These are phyloP conservation scores for Ceriops tagal DNA, from an alignment of 345 rosid genomes.

Conservation along the genomic window DNA sequence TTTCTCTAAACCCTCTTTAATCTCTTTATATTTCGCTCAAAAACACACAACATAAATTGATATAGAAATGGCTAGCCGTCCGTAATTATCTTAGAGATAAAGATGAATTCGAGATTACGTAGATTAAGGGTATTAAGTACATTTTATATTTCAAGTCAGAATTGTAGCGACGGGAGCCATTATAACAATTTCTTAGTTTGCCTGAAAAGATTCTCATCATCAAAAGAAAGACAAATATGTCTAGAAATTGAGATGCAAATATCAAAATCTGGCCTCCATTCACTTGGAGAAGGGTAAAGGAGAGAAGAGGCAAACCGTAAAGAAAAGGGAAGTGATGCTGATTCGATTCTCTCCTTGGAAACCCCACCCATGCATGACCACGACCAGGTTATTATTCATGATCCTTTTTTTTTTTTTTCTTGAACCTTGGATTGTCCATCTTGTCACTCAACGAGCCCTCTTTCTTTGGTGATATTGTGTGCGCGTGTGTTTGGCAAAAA, in stretches of 20 bases:
- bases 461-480: background rate
- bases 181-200: no score
- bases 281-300: conserved; percentile 57
- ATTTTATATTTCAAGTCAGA: no score
- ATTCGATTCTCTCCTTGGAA: conserved; percentile 50
- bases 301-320: conserved; percentile 41
- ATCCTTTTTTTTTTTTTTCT: background rate
- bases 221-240: background rate
- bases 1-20: conserved; percentile 3
- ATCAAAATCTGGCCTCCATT: conserved; percentile 42
- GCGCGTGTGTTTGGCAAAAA: conserved; percentile 1
- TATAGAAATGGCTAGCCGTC: no score
- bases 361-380: conserved; percentile 51
- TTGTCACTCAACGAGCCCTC: background rate
- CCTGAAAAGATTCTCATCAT: background rate
- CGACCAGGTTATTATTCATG: conserved; percentile 25
- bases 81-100: no score
- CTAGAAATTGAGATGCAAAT: background rate
- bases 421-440: no score
- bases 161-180: no score
- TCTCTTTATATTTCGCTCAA: background rate
- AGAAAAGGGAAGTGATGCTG: conserved; percentile 37
- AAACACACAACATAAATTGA: background rate
- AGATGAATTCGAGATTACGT: no score
- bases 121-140: no score